A percentile compares a stretch with the other conserved stretches of the same genome.
Evolutionary conservation across 345 rosid genomes (phyloP).

Genomic region (Gossypium raimondii): DNA sequence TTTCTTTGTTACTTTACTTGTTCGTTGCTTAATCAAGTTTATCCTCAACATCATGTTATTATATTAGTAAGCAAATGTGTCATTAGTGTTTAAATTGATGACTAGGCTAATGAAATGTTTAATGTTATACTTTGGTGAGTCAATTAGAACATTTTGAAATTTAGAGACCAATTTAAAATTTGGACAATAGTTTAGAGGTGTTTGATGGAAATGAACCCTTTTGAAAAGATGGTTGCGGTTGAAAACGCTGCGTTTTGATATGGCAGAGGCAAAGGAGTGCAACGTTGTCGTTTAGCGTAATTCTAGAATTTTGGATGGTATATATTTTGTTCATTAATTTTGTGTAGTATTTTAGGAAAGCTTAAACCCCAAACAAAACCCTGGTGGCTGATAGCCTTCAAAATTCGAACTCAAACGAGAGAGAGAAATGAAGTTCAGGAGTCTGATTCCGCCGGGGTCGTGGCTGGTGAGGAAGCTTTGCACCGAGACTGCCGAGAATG

Average conservation of each 20-base stretch:
- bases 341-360: background rate
- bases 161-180: no score
- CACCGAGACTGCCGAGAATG: slow-evolving; percentile 21
- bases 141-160: no score
- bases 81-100: no score
- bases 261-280: background rate
- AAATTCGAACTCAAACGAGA: background rate
- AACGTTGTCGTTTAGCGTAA: background rate
- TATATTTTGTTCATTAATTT: no score
- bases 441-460: slow-evolving; percentile 23
- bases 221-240: background rate
- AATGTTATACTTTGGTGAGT: no score
- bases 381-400: background rate
- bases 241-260: background rate
- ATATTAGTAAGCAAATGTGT: no score
- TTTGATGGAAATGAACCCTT: no score
- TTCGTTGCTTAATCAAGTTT: no score
- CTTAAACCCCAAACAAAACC: background rate
- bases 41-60: no score
- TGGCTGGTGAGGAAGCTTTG: slow-evolving; percentile 26
- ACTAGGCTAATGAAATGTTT: no score
- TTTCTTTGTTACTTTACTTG: no score
- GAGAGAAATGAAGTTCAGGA: slow-evolving; percentile 21
- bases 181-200: no score
- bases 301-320: background rate